Percentiles rank a stretch among this genome's conserved stretches.
These are phyloP conservation scores for Irpex lacteus DNA, from an alignment of 1,284 basidiomycete genomes.

Conservation along the genomic window DNA sequence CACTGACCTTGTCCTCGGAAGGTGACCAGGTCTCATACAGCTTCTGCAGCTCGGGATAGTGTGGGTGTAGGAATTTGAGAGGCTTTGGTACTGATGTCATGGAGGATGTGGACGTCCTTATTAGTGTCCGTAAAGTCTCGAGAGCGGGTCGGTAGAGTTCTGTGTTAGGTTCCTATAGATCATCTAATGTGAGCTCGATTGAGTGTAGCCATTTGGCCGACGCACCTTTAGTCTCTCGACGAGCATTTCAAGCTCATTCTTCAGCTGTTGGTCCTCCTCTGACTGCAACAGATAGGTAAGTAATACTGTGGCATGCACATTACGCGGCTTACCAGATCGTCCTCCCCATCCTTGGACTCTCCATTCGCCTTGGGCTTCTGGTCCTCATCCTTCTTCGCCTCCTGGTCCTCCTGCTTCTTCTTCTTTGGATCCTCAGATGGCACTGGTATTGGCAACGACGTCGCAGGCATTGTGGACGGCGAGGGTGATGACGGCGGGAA, in stretches of 20 bases:
- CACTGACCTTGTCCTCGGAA: slow-evolving; percentile 75
- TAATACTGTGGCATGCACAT: neutral
- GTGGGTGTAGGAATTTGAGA: slow-evolving; percentile 95
- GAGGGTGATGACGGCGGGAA: neutral
- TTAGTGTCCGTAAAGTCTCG: slow-evolving; percentile 91
- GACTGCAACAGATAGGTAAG: slow-evolving; percentile 48
- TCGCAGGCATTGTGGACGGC: slow-evolving; percentile 17
- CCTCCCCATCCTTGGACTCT: slow-evolving; percentile 70
- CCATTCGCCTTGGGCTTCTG: slow-evolving; percentile 48
- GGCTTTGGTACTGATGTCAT: slow-evolving; percentile 99
- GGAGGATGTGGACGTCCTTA: slow-evolving; percentile 95
- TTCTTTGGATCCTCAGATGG: slow-evolving; percentile 73
- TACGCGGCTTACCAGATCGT: slow-evolving; percentile 60
- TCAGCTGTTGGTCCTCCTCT: slow-evolving; percentile 94
- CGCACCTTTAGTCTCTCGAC: slow-evolving; percentile 89
- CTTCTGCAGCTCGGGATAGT: slow-evolving; percentile 86
- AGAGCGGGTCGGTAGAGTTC: slow-evolving; percentile 87
- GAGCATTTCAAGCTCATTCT: slow-evolving; percentile 96
- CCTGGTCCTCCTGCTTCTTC: slow-evolving; percentile 52
- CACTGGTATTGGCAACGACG: slow-evolving; percentile 56
- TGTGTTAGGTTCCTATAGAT: slow-evolving; percentile 80
- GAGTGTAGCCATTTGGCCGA: slow-evolving; percentile 1
- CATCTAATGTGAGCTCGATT: neutral
- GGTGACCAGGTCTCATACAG: slow-evolving; percentile 80
- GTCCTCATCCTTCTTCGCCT: slow-evolving; percentile 46